Conservation (phyloP, 192 early-diverging fungal genomes). For the Backusella morwellensis region DNA sequence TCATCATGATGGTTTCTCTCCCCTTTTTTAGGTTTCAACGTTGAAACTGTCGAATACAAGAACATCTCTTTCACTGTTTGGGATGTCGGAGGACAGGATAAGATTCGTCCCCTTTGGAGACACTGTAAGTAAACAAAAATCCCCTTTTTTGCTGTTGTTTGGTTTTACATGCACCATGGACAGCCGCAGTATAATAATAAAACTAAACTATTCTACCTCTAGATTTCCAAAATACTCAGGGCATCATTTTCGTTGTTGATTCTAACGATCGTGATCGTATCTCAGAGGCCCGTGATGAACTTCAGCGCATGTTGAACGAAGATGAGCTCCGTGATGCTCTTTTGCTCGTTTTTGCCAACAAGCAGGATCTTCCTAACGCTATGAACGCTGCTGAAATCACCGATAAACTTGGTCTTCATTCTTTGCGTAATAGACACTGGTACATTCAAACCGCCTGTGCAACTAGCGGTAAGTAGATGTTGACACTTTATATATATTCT, state of each 20-base stretch:
- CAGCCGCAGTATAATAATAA: neutral
- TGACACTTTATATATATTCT: too few species aligned
- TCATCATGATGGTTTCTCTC: neutral
- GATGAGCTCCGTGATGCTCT: conserved; percentile 90
- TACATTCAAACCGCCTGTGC: conserved; percentile 89
- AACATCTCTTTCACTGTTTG: conserved; percentile 97
- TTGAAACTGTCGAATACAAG: conserved; percentile 97
- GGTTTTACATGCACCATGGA: neutral
- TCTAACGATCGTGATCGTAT: conserved; percentile 95
- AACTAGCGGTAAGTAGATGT: conserved; percentile 51
- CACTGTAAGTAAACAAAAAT: conserved; percentile 68
- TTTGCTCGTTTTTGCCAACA: conserved; percentile 96
- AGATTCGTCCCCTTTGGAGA: conserved; percentile 97
- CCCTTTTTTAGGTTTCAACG: conserved; percentile 79
- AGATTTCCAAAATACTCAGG: conserved; percentile 98
- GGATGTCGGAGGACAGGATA: conserved; percentile 99
- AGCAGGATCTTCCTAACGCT: conserved; percentile 97
- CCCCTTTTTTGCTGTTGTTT: neutral
- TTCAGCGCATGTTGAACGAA: conserved; percentile 93
- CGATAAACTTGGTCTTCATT: conserved; percentile 87
- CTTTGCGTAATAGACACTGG: conserved; percentile 82
- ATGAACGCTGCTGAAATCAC: conserved; percentile 93
- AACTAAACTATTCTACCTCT: neutral
- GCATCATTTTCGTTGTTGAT: conserved; percentile 97
- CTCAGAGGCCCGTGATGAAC: conserved; percentile 88